Evolutionary conservation across 768 basidiomycete species (phyloP).

Genomic region (Tephrocybe rancida): DNA sequence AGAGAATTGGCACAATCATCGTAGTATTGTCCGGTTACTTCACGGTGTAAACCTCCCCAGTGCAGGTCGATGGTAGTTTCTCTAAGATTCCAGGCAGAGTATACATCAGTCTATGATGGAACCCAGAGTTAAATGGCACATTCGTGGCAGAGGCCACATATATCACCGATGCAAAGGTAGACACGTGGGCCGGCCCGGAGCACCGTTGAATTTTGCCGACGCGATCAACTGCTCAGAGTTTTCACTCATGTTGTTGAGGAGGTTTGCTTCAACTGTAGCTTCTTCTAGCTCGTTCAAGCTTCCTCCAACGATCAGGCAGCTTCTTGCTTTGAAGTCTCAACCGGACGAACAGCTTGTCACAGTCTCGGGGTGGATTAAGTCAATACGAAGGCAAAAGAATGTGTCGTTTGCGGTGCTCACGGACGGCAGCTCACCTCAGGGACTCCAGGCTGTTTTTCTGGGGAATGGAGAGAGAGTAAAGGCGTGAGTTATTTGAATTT

Average conservation of each 20-base stretch:
- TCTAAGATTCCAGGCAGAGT: no score
- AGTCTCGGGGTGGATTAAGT: conserved; percentile 86
- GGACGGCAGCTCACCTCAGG: conserved; percentile 75
- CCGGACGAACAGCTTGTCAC: conserved; percentile 26
- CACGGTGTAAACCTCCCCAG: no score
- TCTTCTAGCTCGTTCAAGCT: conserved; percentile 14
- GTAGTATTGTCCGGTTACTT: no score
- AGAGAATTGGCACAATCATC: conserved; percentile 15
- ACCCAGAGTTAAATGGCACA: no score
- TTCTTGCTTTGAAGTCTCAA: conserved; percentile 7
- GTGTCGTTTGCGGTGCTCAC: conserved; percentile 83
- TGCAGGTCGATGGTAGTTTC: no score
- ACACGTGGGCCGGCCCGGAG: conserved; percentile 11
- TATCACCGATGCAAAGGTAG: background rate
- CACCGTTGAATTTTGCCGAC: background rate
- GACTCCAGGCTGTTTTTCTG: conserved; percentile 78
- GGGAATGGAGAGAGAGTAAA: conserved; percentile 34
- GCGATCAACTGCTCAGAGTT: background rate
- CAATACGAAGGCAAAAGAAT: conserved; percentile 84
- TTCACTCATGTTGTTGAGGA: conserved; percentile 10
- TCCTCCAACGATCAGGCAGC: conserved; percentile 17
- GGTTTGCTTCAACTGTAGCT: conserved; percentile 11
- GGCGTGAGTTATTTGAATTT: conserved; percentile 14
- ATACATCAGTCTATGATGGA: no score
- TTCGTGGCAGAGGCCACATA: background rate